These are phyloP conservation scores for Lasiodiplodia gonubiensis DNA, from an alignment of 2,329 filamentous ascomycete species.

Conservation along the genomic window DNA sequence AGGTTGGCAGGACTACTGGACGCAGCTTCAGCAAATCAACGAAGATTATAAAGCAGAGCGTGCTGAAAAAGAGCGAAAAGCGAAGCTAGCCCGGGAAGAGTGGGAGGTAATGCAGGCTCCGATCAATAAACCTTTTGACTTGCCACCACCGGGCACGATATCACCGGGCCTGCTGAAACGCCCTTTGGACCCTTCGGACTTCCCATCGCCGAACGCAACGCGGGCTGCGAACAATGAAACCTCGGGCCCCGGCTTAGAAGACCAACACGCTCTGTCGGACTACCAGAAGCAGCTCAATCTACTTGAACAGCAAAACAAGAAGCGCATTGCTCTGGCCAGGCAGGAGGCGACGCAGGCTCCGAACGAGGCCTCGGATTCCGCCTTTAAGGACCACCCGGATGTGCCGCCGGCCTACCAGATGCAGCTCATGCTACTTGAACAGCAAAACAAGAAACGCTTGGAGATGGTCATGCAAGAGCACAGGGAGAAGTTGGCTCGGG, in stretches of 20 bases:
- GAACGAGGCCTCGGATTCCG: neutral
- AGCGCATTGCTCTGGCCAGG: slow-evolving; percentile 76
- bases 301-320: slow-evolving; percentile 86
- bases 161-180: no score
- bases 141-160: no score
- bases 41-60: no score
- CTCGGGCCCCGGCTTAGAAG: no score
- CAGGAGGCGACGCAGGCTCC: neutral
- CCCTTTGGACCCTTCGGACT: no score
- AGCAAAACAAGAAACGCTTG: slow-evolving; percentile 84
- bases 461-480: slow-evolving; percentile 66
- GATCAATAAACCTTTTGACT: no score
- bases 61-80: no score
- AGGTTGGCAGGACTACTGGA: neutral
- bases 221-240: neutral
- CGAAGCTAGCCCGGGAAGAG: no score
- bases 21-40: neutral
- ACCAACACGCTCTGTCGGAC: slow-evolving; percentile 82
- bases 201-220: no score
- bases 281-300: slow-evolving; percentile 91
- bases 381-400: no score
- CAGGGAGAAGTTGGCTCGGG: neutral
- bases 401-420: slow-evolving; percentile 87
- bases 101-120: no score
- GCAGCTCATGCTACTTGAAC: slow-evolving; percentile 84